Evolutionary conservation across 495 filamentous ascomycete species (phyloP), one percentile per base, ranked within the genome.

Genomic region (Lentithecium fluviatile): DNA sequence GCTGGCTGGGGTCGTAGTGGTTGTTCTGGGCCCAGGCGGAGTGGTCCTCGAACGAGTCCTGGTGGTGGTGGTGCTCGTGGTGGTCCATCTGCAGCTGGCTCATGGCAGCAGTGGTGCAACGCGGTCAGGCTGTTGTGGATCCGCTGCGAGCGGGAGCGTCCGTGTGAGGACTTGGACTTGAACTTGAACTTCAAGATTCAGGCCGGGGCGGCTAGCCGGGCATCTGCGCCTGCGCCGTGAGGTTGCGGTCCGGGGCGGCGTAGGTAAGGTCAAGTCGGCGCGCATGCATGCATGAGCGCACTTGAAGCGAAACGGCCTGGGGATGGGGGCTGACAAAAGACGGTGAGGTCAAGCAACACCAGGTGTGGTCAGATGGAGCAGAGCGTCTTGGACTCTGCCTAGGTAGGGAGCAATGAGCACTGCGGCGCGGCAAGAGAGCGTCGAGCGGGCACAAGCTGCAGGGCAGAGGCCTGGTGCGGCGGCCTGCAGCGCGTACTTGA

Each of bases 21-120:
- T 54, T 52, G 48, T 58, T 62, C 32, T 69, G 64, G 15, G 72
- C 66, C 64, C 71, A 68, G 32, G 67, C 38, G 43, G 52, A 52
- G 46, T 62, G 61, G 60, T 73, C 73, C 52, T 74, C 65, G 53
- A 71, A 72, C 15, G 62, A 56, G 20, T 63, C 32, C 42, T 71
- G 68, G 40, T 68, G 62, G 21, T 71, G 68, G 17, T 72, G 66
- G 42, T 73, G 71, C 25, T 69, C 65, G 19, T 74, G 71, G 59
- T 71, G 73, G 62, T 76, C 75, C 69, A 74, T 74, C 42, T 60
- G 65, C 60, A 73, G 66, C 69, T 60, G 68, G 52, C 52, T 72
- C 66, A 69, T 76, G 71, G 70, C 62, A 47, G 46, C 62, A 34
- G 29, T 38, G 37, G 40, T 52, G 17, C 29, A 34, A 37, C 48